Conservation (phyloP, 495 filamentous ascomycete species). For the Talaromyces liani region DNA sequence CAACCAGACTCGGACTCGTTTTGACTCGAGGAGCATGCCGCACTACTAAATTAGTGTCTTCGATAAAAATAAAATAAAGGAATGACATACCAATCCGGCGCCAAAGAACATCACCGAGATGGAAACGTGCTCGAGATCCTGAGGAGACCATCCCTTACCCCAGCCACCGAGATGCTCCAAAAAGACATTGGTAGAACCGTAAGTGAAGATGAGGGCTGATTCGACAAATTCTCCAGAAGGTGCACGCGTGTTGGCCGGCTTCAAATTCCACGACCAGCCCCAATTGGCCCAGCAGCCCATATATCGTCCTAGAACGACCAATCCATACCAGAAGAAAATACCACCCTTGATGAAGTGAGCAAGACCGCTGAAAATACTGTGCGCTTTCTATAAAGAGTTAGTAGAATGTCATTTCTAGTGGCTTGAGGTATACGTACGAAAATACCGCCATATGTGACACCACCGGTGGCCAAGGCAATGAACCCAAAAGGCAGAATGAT, state of each 20-base stretch:
- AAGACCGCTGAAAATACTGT: constrained; percentile 70
- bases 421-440: constrained; percentile 42
- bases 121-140: constrained; percentile 86
- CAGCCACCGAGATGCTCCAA: constrained; percentile 76
- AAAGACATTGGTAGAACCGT: constrained; percentile 86
- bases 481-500: constrained; percentile 60
- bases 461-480: constrained; percentile 53
- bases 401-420: not conserved
- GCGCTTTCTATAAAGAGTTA: constrained; percentile 38
- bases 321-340: constrained; percentile 94
- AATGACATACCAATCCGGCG: constrained; percentile 61
- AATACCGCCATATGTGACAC: constrained; percentile 62
- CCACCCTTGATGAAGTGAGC: constrained; percentile 95
- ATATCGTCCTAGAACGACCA: constrained; percentile 84
- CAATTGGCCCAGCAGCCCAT: constrained; percentile 84
- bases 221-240: constrained; percentile 84
- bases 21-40: constrained; percentile 91
- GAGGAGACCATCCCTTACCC: constrained; percentile 62
- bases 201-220: constrained; percentile 79
- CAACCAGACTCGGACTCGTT: constrained; percentile 57
- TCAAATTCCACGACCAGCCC: constrained; percentile 95
- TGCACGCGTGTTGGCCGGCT: constrained; percentile 46
- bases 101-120: constrained; percentile 94
- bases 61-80: too few species aligned
- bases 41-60: constrained; percentile 37